phyloP scores from a whole-genome alignment of 257 asterid species.

The Solanum bulbocastanum region DNA sequence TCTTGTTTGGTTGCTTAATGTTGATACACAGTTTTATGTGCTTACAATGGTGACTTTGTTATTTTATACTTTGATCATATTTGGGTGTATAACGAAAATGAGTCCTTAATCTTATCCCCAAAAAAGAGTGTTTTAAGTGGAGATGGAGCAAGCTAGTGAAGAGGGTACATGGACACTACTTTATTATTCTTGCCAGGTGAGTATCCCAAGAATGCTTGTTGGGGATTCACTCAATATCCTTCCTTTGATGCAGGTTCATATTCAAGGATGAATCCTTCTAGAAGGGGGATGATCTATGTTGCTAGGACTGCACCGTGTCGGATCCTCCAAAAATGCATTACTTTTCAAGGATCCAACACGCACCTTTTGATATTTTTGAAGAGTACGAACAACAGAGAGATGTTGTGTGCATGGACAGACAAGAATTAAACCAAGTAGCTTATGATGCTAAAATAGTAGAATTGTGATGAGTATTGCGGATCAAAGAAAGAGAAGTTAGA shows the following conservation, averaged over 20 bases:
- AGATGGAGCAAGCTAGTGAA: background rate
- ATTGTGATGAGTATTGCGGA: background rate
- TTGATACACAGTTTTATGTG: background rate
- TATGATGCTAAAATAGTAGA: background rate
- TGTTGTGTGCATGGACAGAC: background rate
- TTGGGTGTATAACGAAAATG: background rate
- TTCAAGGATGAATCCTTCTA: background rate
- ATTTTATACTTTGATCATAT: background rate
- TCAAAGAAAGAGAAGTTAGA: background rate
- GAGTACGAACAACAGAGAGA: background rate
- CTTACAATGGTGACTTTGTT: background rate
- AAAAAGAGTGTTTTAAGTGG: background rate
- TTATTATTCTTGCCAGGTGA: background rate
- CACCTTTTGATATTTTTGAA: background rate
- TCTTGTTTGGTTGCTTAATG: background rate
- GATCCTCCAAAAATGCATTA: background rate
- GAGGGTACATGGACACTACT: background rate
- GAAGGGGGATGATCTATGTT: background rate
- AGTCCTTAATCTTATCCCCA: background rate
- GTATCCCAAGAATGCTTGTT: background rate
- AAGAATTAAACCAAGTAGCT: background rate
- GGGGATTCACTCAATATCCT: background rate
- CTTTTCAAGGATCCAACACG: background rate
- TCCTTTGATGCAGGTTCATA: background rate
- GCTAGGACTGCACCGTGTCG: background rate